Evolutionary conservation across 2,329 filamentous ascomycete species (phyloP).

Genomic region (Rasamsonia emersonii): DNA sequence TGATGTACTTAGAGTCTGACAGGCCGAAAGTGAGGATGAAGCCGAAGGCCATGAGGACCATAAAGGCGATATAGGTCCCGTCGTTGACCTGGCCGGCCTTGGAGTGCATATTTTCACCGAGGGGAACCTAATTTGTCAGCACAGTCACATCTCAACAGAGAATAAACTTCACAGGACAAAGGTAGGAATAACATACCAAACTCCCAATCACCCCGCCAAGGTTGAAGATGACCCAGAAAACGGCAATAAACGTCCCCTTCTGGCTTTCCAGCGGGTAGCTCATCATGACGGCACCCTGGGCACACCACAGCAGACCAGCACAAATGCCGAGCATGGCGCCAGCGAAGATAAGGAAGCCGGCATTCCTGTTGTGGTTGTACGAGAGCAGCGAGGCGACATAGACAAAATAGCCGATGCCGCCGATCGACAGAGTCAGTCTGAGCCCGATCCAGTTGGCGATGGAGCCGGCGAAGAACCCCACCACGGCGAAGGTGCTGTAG

Average conservation of each 20-base stretch:
- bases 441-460: constrained; percentile 39
- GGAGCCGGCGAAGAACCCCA: constrained; percentile 54
- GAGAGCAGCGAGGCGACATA: constrained; percentile 43
- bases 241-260: constrained; percentile 82
- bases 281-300: constrained; percentile 54
- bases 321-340: constrained; percentile 43
- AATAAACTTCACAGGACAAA: background rate
- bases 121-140: constrained; percentile 27
- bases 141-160: background rate
- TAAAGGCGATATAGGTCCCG: constrained; percentile 81
- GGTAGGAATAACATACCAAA: constrained; percentile 39
- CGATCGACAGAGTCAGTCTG: constrained; percentile 35
- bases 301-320: constrained; percentile 43
- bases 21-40: constrained; percentile 62
- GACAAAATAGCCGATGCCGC: constrained; percentile 41
- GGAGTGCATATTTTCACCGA: constrained; percentile 39
- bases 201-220: constrained; percentile 80
- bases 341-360: constrained; percentile 41
- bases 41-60: constrained; percentile 70
- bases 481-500: constrained; percentile 62
- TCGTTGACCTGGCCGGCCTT: constrained; percentile 42
- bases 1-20: constrained; percentile 61
- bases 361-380: constrained; percentile 43
- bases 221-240: constrained; percentile 96
- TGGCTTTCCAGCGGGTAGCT: constrained; percentile 71